Conservation (phyloP, 805 yeast genomes). For the Pichia insulana region DNA sequence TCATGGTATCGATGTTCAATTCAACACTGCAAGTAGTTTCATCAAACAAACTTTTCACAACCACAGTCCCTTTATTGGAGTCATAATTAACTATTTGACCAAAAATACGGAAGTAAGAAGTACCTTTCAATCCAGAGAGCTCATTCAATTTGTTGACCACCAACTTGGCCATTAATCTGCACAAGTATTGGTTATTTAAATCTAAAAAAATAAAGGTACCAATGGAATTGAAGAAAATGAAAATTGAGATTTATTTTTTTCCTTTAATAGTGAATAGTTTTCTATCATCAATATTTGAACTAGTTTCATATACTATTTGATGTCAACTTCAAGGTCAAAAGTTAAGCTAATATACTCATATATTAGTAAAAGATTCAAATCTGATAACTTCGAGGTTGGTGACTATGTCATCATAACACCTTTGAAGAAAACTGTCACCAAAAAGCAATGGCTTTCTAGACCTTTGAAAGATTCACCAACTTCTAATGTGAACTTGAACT, state of each 20-base stretch:
- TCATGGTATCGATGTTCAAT: constrained; percentile 9
- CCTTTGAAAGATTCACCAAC: constrained; percentile 17
- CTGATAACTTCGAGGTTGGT: constrained; percentile 14
- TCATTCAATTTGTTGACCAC: constrained; percentile 8
- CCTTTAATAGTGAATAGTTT: too few relatives aligned
- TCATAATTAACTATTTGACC: constrained; percentile 18
- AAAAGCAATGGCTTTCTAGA: constrained; percentile 24
- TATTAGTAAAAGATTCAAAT: not conserved
- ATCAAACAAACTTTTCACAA: constrained; percentile 12
- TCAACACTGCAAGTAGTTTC: constrained; percentile 1
- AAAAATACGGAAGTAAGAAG: constrained; percentile 16
- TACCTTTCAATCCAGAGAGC: constrained; percentile 6
- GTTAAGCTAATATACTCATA: not conserved
- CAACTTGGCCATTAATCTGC: constrained; percentile 4
- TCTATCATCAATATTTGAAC: too few relatives aligned
- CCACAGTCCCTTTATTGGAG: constrained; percentile 12
- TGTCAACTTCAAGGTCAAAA: not conserved
- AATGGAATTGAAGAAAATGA: too few relatives aligned
- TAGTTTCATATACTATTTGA: too few relatives aligned
- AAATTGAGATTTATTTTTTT: too few relatives aligned
- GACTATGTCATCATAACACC: constrained; percentile 27
- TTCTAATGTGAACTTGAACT: constrained; percentile 14
- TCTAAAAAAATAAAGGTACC: too few relatives aligned
- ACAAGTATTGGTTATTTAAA: too few relatives aligned
- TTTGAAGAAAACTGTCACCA: constrained; percentile 18